Evolutionary conservation across 768 basidiomycete species (phyloP).

Genomic region (Hericium rajendrae): DNA sequence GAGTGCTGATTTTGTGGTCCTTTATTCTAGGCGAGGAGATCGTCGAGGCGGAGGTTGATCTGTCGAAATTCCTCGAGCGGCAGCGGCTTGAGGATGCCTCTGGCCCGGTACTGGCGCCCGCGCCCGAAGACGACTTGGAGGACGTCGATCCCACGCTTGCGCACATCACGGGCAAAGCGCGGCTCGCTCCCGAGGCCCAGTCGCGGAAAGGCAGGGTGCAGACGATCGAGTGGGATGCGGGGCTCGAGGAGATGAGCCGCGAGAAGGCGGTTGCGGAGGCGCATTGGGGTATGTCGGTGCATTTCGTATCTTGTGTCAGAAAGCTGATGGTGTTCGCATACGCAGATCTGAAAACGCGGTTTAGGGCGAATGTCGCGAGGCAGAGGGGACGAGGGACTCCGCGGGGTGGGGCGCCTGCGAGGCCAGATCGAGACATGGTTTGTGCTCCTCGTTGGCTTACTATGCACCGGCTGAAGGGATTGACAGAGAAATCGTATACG

Average conservation of each 20-base stretch:
- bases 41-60: constrained; percentile 63
- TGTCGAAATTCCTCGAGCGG: constrained; percentile 54
- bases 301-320: too few relatives aligned
- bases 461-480: too few relatives aligned
- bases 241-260: constrained; percentile 52
- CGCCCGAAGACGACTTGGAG: constrained; percentile 37
- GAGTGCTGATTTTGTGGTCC: neutral
- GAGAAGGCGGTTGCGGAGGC: constrained; percentile 74
- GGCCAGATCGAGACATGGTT: too few relatives aligned
- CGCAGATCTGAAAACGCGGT: too few relatives aligned
- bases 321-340: too few relatives aligned
- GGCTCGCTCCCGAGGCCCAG: too few relatives aligned
- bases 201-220: constrained; percentile 56
- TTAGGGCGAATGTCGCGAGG: too few relatives aligned
- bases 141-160: constrained; percentile 49
- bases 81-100: constrained; percentile 40
- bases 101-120: constrained; percentile 1
- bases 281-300: too few relatives aligned
- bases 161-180: constrained; percentile 43
- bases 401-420: too few relatives aligned
- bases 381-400: too few relatives aligned
- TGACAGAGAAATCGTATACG: too few relatives aligned
- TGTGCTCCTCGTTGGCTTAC: too few relatives aligned
- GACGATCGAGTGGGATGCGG: constrained; percentile 57
- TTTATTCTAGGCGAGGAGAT: constrained; percentile 48